Percentiles rank a stretch among this genome's conserved stretches.
Evolutionary conservation across 2,329 filamentous ascomycete species (phyloP).

Genomic region (Claviceps pazoutovae): DNA sequence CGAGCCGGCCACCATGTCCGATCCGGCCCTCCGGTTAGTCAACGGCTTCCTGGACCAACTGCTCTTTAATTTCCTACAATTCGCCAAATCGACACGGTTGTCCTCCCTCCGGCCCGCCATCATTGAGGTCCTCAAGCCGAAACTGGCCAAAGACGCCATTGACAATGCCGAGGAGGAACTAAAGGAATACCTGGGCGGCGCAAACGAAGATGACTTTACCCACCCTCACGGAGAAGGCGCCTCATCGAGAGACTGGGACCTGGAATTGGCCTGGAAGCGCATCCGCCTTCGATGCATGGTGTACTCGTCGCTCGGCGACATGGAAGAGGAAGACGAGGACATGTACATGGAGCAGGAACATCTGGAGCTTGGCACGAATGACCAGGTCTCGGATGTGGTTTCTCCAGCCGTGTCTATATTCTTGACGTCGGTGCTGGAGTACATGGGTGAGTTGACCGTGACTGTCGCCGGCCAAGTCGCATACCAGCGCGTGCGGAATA

Average conservation of each 20-base stretch:
- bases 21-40: conserved; percentile 59
- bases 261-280: conserved; percentile 90
- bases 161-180: conserved; percentile 75
- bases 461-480: conserved; percentile 79
- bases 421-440: conserved; percentile 85
- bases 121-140: conserved; percentile 73
- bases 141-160: conserved; percentile 74
- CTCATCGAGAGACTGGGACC: conserved; percentile 55
- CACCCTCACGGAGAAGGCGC: conserved; percentile 36
- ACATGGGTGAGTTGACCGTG: conserved; percentile 81
- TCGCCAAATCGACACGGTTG: conserved; percentile 65
- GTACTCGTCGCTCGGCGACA: conserved; percentile 86
- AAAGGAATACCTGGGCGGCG: conserved; percentile 70
- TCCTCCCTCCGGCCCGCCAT: conserved; percentile 67
- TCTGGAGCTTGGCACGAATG: conserved; percentile 43
- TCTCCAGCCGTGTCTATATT: conserved; percentile 92
- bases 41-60: conserved; percentile 92
- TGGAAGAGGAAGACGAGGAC: conserved; percentile 97
- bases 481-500: conserved; percentile 49
- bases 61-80: conserved; percentile 76
- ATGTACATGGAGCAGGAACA: conserved; percentile 71
- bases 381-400: conserved; percentile 52
- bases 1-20: conserved; percentile 59
- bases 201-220: conserved; percentile 57
- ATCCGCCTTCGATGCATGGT: conserved; percentile 94